Base-by-base conservation (phyloP, 768 basidiomycete genomes). In the Phlegmacium glaucopus region DNA sequence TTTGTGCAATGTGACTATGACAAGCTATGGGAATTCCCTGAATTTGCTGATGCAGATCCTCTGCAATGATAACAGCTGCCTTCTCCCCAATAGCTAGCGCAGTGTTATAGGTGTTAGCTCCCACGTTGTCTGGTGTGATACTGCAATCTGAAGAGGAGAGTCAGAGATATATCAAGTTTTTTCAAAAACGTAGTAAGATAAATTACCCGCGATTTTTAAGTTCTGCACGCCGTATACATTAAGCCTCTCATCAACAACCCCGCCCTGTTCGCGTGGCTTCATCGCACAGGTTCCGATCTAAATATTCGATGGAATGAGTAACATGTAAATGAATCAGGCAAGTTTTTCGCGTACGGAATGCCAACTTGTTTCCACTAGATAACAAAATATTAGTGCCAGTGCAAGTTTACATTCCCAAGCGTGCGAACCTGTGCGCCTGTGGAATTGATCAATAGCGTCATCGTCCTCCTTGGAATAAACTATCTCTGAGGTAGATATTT, bases 61-160 rank as follows among this genome's bases (percentile, higher is more conserved):
- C 69, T 9, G 73, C 76, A 32, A 83, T 76, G 32, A 82, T 69
- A n/a, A 69, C 40, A 0, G 79, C 78, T 0, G 78, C 82, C 62
- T 81, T 82, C 62, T 83, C 81, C 1, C 77, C 80, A n/a, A 83
- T 62, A 1, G 62, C 64, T 15, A 72, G 48, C 8, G 69, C 67
- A 6, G 68, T 60, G 39, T 61, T 67, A 48, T 70, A 72, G 0
- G 68, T 72, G 50, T 71, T 70, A 16, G 58, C 51, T 25, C 58
- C 58, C 4, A 71, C 68, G 46, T 68, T 70, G 1, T 44, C 50
- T 10, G 65, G 65, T 2, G 55, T 49, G 34, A 66, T 66, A 46
- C 58, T 64, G 18, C 57, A 53, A 43, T 63, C 59, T 62, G 12
- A 0, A 43, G 41, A 29, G n/a, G n/a, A 34, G n/a, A 16, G 36